Percentiles rank a stretch among this genome's conserved stretches.
Evolutionary conservation across 805 yeast species (phyloP).

Genomic region (Metschnikowia cerradonensis): DNA sequence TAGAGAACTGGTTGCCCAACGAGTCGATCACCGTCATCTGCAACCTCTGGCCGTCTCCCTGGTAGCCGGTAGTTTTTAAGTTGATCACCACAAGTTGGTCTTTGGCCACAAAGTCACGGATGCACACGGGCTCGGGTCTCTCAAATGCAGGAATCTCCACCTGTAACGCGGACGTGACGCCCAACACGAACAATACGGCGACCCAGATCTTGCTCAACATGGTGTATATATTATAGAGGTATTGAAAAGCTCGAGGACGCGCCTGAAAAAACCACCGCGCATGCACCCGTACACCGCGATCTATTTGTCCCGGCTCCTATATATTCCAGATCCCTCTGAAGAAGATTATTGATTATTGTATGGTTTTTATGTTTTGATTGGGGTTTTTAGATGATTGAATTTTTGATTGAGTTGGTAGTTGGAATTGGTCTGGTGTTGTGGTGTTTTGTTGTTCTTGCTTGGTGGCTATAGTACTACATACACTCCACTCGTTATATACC

Average conservation of each 20-base stretch:
- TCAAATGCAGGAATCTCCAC: constrained; percentile 50
- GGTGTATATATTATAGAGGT: not conserved
- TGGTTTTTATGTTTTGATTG: too few relatives aligned
- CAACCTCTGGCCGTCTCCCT: constrained; percentile 85
- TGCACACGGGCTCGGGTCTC: constrained; percentile 63
- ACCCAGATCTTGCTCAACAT: constrained; percentile 14
- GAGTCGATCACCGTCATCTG: constrained; percentile 67
- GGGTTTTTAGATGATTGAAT: too few relatives aligned
- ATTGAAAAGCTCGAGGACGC: constrained; percentile 1
- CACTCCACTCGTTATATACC: too few relatives aligned
- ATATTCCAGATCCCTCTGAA: too few relatives aligned
- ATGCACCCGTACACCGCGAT: not conserved
- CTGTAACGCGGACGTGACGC: constrained; percentile 40
- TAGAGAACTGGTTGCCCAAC: constrained; percentile 75
- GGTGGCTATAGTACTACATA: too few relatives aligned
- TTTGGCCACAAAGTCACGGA: constrained; percentile 84
- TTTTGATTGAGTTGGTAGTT: too few relatives aligned
- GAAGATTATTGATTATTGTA: too few relatives aligned
- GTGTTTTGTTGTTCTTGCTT: too few relatives aligned
- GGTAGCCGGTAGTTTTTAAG: constrained; percentile 65
- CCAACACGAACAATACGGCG: constrained; percentile 17
- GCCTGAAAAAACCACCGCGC: constrained; percentile 3
- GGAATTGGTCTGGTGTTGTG: too few relatives aligned
- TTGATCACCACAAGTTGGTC: constrained; percentile 87
- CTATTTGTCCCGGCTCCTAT: too few relatives aligned